Evolutionary conservation across 257 asterid species (phyloP).

Genomic region (Oldenlandia corymbosa): DNA sequence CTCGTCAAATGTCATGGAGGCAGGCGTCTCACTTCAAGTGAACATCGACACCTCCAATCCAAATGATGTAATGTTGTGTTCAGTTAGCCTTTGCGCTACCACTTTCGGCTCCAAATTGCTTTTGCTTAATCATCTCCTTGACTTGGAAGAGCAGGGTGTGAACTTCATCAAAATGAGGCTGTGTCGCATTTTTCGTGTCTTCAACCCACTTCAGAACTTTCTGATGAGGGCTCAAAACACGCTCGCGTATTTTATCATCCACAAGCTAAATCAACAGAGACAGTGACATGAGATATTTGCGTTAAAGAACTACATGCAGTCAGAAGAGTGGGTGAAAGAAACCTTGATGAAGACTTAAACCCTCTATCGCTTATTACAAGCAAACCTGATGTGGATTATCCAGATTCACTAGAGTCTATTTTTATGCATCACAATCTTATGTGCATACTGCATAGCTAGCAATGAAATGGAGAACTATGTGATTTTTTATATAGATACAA

Average conservation of each 20-base stretch:
- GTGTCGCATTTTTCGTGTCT: slow-evolving; percentile 44
- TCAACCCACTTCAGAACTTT: slow-evolving; percentile 59
- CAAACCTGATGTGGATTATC: background rate
- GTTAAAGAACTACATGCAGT: too few species aligned
- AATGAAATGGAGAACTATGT: background rate
- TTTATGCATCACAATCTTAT: background rate
- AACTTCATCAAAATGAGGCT: slow-evolving; percentile 68
- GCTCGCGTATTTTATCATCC: slow-evolving; percentile 46
- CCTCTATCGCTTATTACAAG: background rate
- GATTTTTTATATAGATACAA: background rate
- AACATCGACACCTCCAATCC: slow-evolving; percentile 24
- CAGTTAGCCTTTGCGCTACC: slow-evolving; percentile 13
- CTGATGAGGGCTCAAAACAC: slow-evolving; percentile 48
- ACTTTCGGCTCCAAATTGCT: slow-evolving; percentile 14
- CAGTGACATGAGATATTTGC: background rate
- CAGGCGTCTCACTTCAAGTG: background rate
- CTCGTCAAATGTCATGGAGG: too few species aligned
- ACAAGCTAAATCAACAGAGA: slow-evolving; percentile 31
- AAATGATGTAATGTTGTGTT: slow-evolving; percentile 37
- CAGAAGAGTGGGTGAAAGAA: background rate
- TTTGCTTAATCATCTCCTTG: slow-evolving; percentile 36
- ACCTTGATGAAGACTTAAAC: background rate
- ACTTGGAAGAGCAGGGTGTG: slow-evolving; percentile 42
- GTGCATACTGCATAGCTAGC: background rate
- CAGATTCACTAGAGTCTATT: background rate